Conservation (phyloP, 2,329 filamentous ascomycete species). For the Whalleya microplaca region DNA sequence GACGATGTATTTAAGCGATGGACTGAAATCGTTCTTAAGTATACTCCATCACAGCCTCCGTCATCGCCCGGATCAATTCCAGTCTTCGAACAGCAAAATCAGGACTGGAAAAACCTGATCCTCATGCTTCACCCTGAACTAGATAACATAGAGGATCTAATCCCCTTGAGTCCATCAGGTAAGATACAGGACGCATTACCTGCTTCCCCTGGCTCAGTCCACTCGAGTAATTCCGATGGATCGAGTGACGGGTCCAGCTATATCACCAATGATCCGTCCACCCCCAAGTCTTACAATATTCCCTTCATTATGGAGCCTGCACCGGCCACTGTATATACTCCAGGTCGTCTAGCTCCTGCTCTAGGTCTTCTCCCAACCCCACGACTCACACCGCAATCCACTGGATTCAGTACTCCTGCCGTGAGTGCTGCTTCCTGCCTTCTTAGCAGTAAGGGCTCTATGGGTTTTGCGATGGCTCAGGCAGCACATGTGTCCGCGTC, state of each 20-base stretch:
- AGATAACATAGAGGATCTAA: constrained; percentile 61
- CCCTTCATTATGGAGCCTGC: constrained; percentile 56
- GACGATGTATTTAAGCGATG: constrained; percentile 88
- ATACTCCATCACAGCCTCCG: constrained; percentile 69
- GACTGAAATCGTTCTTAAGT: constrained; percentile 89
- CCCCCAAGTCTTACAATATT: constrained; percentile 45
- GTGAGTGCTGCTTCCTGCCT: constrained; percentile 57
- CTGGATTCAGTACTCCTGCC: constrained; percentile 63
- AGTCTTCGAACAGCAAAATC: constrained; percentile 49
- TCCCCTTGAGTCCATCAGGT: constrained; percentile 40
- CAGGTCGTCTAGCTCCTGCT: constrained; percentile 54
- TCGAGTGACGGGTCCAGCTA: constrained; percentile 41
- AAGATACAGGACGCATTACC: constrained; percentile 42
- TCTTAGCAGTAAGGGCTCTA: constrained; percentile 56
- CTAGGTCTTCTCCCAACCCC: constrained; percentile 62
- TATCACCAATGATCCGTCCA: constrained; percentile 45
- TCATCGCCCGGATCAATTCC: constrained; percentile 51
- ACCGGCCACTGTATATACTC: constrained; percentile 46
- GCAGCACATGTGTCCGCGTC: constrained; percentile 49
- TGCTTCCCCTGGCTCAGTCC: constrained; percentile 48
- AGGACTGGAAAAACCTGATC: constrained; percentile 63
- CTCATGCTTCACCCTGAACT: constrained; percentile 59
- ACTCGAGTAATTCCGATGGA: constrained; percentile 47
- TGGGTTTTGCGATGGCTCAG: constrained; percentile 64
- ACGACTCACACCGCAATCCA: constrained; percentile 59